phyloP scores from a whole-genome alignment of 495 filamentous ascomycete species.

The Tuber melanosporum region DNA sequence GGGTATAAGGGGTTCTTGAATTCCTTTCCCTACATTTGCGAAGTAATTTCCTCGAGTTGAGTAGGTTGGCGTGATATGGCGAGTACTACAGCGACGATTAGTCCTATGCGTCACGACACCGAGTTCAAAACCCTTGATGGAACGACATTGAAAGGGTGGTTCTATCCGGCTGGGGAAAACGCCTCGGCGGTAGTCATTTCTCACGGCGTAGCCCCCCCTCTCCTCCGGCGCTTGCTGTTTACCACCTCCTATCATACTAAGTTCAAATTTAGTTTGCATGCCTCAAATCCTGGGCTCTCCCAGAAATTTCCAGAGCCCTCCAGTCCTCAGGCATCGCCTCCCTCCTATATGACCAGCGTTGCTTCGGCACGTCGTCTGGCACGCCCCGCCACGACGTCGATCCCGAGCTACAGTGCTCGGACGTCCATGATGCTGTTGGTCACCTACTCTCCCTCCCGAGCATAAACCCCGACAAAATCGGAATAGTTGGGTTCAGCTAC shows the following conservation, averaged over 20 bases:
- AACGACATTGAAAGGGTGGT: slow-evolving; percentile 39
- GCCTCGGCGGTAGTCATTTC: slow-evolving; percentile 36
- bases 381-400: slow-evolving; percentile 14
- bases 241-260: not conserved
- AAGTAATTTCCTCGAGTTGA: not conserved
- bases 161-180: slow-evolving; percentile 27
- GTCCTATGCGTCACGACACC: slow-evolving; percentile 17
- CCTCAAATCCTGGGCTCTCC: slow-evolving; percentile 24
- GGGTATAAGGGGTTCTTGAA: not conserved
- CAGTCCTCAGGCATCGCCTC: slow-evolving; percentile 15
- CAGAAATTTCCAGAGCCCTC: slow-evolving; percentile 8
- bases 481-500: slow-evolving; percentile 14
- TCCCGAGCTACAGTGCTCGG: slow-evolving; percentile 11
- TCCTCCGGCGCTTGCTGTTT: not conserved
- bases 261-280: slow-evolving; percentile 1
- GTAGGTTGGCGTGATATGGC: not conserved
- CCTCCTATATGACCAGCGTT: slow-evolving; percentile 22
- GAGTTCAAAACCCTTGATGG: slow-evolving; percentile 41
- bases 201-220: slow-evolving; percentile 20
- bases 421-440: slow-evolving; percentile 14
- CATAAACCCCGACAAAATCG: slow-evolving; percentile 14
- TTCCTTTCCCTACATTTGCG: not conserved
- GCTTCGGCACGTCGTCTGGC: slow-evolving; percentile 18
- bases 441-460: slow-evolving; percentile 10
- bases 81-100: not conserved